A percentile compares a stretch with the other conserved stretches of the same genome.
Conservation (phyloP, 1,284 basidiomycete genomes). For the Xerocomus nothofagi region DNA sequence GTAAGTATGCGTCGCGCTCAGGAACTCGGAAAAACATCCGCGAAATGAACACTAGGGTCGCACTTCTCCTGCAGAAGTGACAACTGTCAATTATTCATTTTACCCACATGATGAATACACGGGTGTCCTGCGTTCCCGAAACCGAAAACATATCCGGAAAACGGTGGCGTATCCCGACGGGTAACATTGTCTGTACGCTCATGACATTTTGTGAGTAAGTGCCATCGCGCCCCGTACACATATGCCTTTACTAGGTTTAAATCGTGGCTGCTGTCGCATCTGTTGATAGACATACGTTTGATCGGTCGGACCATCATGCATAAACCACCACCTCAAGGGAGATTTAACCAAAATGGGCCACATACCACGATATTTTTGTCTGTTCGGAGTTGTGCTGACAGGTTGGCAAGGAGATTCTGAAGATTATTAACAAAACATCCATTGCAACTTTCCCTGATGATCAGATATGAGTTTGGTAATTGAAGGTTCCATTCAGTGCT, state of each 20-base stretch:
- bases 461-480: constrained; percentile 2
- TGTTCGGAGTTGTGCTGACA: background rate
- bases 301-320: constrained; percentile 11
- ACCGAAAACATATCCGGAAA: constrained; percentile 3
- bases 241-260: constrained; percentile 1
- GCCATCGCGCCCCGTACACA: background rate
- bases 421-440: constrained; percentile 1
- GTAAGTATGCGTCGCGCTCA: constrained; percentile 10
- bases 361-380: constrained; percentile 5
- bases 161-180: background rate
- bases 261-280: constrained; percentile 9
- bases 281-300: constrained; percentile 21
- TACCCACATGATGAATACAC: constrained; percentile 2
- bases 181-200: background rate
- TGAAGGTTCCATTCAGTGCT: constrained; percentile 3
- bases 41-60: constrained; percentile 17
- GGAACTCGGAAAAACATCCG: constrained; percentile 9
- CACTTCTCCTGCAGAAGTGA: constrained; percentile 7
- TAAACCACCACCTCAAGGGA: background rate
- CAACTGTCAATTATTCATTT: constrained; percentile 8
- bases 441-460: background rate
- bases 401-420: constrained; percentile 1
- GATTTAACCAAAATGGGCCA: constrained; percentile 2
- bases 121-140: constrained; percentile 1
- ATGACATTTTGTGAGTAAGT: background rate